Conservation (phyloP, 345 rosid genomes). For the Dovyalis caffra region DNA sequence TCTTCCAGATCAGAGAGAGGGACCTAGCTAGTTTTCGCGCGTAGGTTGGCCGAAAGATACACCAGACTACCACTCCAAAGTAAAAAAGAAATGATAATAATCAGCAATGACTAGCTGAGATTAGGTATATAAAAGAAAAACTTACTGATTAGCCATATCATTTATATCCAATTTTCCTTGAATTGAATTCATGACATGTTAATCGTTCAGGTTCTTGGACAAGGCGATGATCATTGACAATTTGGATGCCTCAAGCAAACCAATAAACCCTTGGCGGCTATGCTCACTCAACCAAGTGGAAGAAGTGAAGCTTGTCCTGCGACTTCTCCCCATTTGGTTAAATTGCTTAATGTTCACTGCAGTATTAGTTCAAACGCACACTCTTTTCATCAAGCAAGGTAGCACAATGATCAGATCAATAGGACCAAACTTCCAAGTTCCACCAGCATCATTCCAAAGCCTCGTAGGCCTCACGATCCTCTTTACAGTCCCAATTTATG, state of each 20-base stretch:
- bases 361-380: slow-evolving; percentile 60
- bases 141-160: neutral
- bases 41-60: no score
- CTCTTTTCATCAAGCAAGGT: slow-evolving; percentile 85
- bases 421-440: slow-evolving; percentile 55
- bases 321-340: slow-evolving; percentile 76
- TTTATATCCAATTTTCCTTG: neutral
- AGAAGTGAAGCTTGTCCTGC: slow-evolving; percentile 72
- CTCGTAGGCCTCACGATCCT: slow-evolving; percentile 69
- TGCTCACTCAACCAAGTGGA: slow-evolving; percentile 82
- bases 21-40: neutral
- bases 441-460: slow-evolving; percentile 80
- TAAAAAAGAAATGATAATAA: no score
- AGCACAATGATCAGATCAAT: slow-evolving; percentile 63
- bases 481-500: slow-evolving; percentile 55
- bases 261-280: slow-evolving; percentile 71
- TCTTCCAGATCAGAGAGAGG: neutral
- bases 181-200: neutral
- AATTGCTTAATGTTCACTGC: slow-evolving; percentile 72
- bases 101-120: neutral
- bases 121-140: neutral
- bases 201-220: slow-evolving; percentile 62
- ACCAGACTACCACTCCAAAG: no score
- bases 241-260: slow-evolving; percentile 36
- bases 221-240: slow-evolving; percentile 74